Evolutionary conservation across 768 basidiomycete genomes (phyloP).

Genomic region (Naganishia vishniacii): DNA sequence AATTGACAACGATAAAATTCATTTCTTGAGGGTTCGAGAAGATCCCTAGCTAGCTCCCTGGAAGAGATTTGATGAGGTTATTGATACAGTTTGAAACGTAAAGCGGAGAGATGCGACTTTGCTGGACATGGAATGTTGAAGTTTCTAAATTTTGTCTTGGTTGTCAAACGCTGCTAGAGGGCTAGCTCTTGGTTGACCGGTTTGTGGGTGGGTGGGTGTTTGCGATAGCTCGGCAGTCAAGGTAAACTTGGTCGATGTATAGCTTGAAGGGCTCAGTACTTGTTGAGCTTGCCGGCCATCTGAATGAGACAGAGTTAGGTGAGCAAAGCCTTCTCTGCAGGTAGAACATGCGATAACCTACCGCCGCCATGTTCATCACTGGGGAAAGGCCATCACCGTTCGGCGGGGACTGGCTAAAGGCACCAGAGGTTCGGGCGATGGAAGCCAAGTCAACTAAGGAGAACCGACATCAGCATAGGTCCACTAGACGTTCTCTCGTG

Average conservation of each 20-base stretch:
- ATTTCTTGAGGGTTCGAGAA: neutral
- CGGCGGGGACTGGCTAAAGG: slow-evolving; percentile 56
- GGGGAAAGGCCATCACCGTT: slow-evolving; percentile 40
- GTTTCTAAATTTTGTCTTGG: no score
- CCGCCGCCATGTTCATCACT: slow-evolving; percentile 37
- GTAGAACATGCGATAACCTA: neutral
- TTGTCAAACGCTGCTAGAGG: neutral
- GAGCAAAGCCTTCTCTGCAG: no score
- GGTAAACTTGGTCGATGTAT: slow-evolving; percentile 16
- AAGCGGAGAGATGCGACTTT: no score
- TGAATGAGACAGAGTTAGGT: neutral
- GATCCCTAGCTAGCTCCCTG: no score
- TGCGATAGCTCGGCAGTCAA: slow-evolving; percentile 15
- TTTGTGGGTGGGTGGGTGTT: neutral
- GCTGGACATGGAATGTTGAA: no score
- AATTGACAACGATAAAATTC: neutral
- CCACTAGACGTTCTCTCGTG: neutral
- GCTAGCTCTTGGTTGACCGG: slow-evolving; percentile 17
- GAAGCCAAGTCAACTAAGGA: slow-evolving; percentile 59
- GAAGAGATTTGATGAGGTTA: no score
- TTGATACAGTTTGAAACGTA: no score
- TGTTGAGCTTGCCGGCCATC: slow-evolving; percentile 23
- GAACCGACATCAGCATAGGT: slow-evolving; percentile 2
- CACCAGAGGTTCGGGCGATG: slow-evolving; percentile 77
- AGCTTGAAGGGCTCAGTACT: slow-evolving; percentile 14